phyloP scores from a whole-genome alignment of 2,329 filamentous ascomycete species.

The Trichoderma arundinaceum region DNA sequence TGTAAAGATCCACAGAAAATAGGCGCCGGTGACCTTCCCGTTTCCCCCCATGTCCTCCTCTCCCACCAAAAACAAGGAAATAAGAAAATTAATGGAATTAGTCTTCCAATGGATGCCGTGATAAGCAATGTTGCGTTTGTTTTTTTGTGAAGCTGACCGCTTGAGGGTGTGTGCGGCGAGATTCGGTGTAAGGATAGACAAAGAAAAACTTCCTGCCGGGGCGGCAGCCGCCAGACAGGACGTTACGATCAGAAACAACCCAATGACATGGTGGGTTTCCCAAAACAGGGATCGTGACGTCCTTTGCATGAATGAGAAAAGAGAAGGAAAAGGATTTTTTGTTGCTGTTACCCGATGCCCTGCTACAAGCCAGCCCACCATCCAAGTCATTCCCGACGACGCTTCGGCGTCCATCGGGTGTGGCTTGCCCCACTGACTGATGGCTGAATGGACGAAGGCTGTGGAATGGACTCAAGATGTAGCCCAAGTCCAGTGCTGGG shows the following conservation, averaged over 20 bases:
- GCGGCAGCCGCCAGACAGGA: constrained; percentile 4
- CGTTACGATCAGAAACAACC: constrained; percentile 2
- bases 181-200: constrained; percentile 22
- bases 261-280: not conserved
- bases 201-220: constrained; percentile 8
- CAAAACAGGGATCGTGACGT: not conserved
- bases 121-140: constrained; percentile 15
- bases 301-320: constrained; percentile 18
- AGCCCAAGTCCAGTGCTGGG: not conserved
- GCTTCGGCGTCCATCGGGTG: constrained; percentile 22
- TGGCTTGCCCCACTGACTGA: constrained; percentile 19
- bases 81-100: constrained; percentile 14
- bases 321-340: not conserved
- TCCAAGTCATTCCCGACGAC: constrained; percentile 21
- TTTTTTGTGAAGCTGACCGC: constrained; percentile 1
- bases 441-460: constrained; percentile 5
- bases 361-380: constrained; percentile 8
- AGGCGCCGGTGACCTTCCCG: constrained; percentile 14
- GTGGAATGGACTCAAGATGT: constrained; percentile 3
- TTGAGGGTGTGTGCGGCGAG: not conserved
- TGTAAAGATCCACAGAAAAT: constrained; percentile 21
- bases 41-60: constrained; percentile 12
- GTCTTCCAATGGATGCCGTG: constrained; percentile 19
- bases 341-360: constrained; percentile 9
- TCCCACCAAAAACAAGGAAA: constrained; percentile 7